These are phyloP conservation scores for Annulohypoxylon truncatum DNA, from an alignment of 2,329 filamentous ascomycete species.

Conservation along the genomic window DNA sequence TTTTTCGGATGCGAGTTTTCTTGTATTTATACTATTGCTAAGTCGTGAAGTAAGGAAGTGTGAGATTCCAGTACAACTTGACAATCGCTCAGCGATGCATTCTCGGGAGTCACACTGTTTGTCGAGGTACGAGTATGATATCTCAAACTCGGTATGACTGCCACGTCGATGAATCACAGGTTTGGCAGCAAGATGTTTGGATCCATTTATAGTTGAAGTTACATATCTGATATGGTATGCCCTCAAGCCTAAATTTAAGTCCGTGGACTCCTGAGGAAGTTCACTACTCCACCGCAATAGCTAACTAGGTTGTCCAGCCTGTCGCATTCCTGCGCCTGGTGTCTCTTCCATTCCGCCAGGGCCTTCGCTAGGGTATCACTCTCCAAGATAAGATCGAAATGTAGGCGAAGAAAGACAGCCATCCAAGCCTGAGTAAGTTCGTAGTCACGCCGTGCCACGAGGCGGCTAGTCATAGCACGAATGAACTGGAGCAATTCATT, in stretches of 20 bases:
- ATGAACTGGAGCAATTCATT: slow-evolving; percentile 86
- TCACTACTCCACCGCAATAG: slow-evolving; percentile 87
- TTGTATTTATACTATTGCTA: neutral
- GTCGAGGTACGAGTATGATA: neutral
- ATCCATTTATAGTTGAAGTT: neutral
- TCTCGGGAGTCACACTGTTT: neutral
- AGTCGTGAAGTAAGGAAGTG: neutral
- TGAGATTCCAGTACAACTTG: neutral
- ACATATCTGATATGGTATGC: slow-evolving; percentile 8
- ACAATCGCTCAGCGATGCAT: neutral
- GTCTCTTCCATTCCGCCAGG: slow-evolving; percentile 75
- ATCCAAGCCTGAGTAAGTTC: slow-evolving; percentile 98
- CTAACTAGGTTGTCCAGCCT: slow-evolving; percentile 82
- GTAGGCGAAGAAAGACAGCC: slow-evolving; percentile 88
- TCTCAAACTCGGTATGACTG: neutral
- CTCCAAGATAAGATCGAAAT: slow-evolving; percentile 69
- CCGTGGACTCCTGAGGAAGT: slow-evolving; percentile 76
- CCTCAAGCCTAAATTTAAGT: slow-evolving; percentile 52
- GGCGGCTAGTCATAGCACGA: slow-evolving; percentile 76
- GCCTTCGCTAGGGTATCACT: slow-evolving; percentile 66
- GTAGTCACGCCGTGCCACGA: slow-evolving; percentile 81
- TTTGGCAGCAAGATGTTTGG: neutral
- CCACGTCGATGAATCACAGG: slow-evolving; percentile 1
- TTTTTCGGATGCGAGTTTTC: neutral
- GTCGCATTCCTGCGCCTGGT: slow-evolving; percentile 77